These are phyloP conservation scores for Colletotrichum navitas DNA, from an alignment of 2,329 filamentous ascomycete genomes.

Conservation along the genomic window DNA sequence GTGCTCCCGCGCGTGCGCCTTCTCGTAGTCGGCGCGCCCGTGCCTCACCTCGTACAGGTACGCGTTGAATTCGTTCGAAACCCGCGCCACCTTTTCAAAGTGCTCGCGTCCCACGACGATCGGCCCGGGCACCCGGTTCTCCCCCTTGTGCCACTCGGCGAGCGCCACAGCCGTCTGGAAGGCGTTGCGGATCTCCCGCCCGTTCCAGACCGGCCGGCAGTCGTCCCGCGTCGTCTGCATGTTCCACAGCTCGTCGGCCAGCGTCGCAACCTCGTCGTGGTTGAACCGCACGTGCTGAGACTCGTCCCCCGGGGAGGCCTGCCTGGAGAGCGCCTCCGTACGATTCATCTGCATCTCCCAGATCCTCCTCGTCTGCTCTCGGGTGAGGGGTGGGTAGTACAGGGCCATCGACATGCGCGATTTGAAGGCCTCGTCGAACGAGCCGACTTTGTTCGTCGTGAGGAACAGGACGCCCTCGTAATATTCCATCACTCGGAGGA, in stretches of 20 bases:
- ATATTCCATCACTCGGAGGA: slow-evolving; percentile 63
- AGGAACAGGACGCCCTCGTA: slow-evolving; percentile 64
- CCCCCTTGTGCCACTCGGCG: slow-evolving; percentile 52
- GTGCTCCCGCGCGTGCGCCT: not conserved
- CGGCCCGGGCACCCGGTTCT: slow-evolving; percentile 35
- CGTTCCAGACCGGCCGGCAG: slow-evolving; percentile 58
- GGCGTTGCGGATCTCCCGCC: slow-evolving; percentile 57
- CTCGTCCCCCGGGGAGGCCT: slow-evolving; percentile 49
- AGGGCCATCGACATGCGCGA: slow-evolving; percentile 60
- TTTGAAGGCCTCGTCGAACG: slow-evolving; percentile 63
- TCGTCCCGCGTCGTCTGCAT: slow-evolving; percentile 57
- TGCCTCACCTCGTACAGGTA: slow-evolving; percentile 37
- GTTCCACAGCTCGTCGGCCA: slow-evolving; percentile 50
- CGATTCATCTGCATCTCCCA: slow-evolving; percentile 55
- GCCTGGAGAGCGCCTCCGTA: slow-evolving; percentile 41
- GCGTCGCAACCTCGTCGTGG: slow-evolving; percentile 52
- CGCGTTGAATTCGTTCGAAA: slow-evolving; percentile 44
- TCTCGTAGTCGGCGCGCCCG: not conserved
- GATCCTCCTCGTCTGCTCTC: slow-evolving; percentile 56
- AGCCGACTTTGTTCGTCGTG: slow-evolving; percentile 62
- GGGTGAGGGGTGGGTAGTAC: slow-evolving; percentile 53
- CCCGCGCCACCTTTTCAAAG: slow-evolving; percentile 39
- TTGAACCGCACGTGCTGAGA: slow-evolving; percentile 50
- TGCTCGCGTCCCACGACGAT: slow-evolving; percentile 42
- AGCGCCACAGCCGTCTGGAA: slow-evolving; percentile 61